Conservation (phyloP, 495 filamentous ascomycete genomes). For the Annulohypoxylon stygium region DNA sequence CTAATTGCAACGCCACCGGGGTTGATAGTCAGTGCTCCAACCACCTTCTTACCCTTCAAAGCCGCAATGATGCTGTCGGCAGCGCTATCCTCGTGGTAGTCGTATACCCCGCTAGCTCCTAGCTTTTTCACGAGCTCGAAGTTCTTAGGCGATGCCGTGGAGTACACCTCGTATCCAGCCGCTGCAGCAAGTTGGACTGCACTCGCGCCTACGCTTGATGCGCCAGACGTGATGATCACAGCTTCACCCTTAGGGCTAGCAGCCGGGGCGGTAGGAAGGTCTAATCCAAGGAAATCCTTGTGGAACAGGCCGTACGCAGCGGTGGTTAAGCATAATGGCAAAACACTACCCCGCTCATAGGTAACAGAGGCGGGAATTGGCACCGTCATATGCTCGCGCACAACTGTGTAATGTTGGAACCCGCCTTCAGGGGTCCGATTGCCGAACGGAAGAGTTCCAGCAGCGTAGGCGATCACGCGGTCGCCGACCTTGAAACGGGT, state of each 20-base stretch:
- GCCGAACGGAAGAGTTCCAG: slow-evolving; percentile 16
- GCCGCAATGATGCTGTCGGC: slow-evolving; percentile 47
- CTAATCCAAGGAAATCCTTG: slow-evolving; percentile 27
- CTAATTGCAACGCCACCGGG: slow-evolving; percentile 23
- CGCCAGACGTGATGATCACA: slow-evolving; percentile 67
- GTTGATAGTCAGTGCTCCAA: slow-evolving; percentile 31
- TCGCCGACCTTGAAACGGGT: slow-evolving; percentile 59
- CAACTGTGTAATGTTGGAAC: slow-evolving; percentile 54
- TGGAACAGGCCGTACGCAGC: slow-evolving; percentile 57
- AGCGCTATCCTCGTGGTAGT: slow-evolving; percentile 62
- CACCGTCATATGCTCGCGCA: slow-evolving; percentile 39
- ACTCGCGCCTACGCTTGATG: slow-evolving; percentile 66
- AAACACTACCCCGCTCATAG: slow-evolving; percentile 56
- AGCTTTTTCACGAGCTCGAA: slow-evolving; percentile 62
- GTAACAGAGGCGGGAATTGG: slow-evolving; percentile 56
- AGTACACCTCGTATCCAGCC: slow-evolving; percentile 67
- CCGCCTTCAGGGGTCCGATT: slow-evolving; percentile 31
- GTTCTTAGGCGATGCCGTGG: slow-evolving; percentile 64
- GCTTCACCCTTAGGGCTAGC: slow-evolving; percentile 48
- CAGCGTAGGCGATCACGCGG: slow-evolving; percentile 50
- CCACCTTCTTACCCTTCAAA: slow-evolving; percentile 44
- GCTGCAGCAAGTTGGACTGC: slow-evolving; percentile 69
- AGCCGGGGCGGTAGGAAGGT: slow-evolving; percentile 19
- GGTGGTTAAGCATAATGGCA: slow-evolving; percentile 60
- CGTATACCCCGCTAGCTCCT: slow-evolving; percentile 67